Evolutionary conservation across 345 rosid species (phyloP).

Genomic region (Kandelia obovata): DNA sequence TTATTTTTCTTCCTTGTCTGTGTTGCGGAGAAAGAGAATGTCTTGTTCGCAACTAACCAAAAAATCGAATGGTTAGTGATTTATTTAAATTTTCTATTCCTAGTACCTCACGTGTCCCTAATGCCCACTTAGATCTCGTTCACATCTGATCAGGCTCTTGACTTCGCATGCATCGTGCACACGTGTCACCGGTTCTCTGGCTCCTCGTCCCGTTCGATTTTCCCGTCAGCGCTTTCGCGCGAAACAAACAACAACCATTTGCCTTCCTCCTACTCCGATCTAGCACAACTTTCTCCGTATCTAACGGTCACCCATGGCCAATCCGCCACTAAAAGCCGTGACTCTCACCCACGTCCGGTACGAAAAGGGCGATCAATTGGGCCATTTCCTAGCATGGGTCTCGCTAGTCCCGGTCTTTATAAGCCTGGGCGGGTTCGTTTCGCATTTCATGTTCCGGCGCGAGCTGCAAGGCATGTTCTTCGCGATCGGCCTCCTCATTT

Average conservation of each 20-base stretch:
- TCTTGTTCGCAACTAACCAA: no score
- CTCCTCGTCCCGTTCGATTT: neutral
- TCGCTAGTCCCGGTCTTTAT: constrained; percentile 90
- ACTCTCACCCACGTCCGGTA: constrained; percentile 87
- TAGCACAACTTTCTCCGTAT: neutral
- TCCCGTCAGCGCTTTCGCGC: constrained; percentile 3
- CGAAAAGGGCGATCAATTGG: constrained; percentile 65
- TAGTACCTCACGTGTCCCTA: no score
- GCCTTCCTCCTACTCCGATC: no score
- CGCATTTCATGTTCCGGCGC: constrained; percentile 89
- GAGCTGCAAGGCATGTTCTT: constrained; percentile 89
- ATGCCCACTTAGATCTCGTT: neutral
- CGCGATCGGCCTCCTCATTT: constrained; percentile 70
- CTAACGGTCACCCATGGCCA: neutral
- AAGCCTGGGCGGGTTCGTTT: constrained; percentile 78
- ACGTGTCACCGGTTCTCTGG: neutral
- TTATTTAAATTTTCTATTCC: no score
- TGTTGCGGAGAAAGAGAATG: no score
- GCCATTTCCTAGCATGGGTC: constrained; percentile 88
- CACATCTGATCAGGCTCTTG: neutral
- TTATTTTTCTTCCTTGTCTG: no score
- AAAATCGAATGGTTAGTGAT: no score
- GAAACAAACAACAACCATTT: neutral
- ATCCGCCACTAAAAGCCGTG: constrained; percentile 56
- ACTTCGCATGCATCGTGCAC: neutral